Base-by-base conservation (phyloP, 495 filamentous ascomycete genomes). In the Aspergillus wentii region DNA sequence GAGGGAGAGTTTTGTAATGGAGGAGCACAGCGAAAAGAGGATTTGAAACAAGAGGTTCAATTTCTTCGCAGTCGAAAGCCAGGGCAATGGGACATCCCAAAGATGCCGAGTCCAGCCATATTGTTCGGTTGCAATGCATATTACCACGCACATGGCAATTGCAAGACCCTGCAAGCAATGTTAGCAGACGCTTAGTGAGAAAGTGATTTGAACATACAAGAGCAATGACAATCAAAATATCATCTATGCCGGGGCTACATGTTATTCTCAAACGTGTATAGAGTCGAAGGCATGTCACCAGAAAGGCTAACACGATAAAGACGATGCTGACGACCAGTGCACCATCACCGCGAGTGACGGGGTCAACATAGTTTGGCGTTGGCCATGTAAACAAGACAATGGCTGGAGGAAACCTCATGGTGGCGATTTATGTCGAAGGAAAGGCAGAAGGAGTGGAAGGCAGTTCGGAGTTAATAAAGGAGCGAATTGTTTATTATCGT, bases 81-180 rank as follows among this genome's bases (percentile, higher is more conserved):
- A 54, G 2, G 50, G 20, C 8, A 46, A 8, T 15, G 64, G 63
- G 3, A 78, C 52, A 41, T 79, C 74, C 67, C 71, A 78, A 22
- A 71, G 46, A 52, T 82, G 79, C 17, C 76, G 62, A 37, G 74
- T 66, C 74, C 73, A 77, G 17, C 71, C 71, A 40, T 68, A 74
- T 1, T 54, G 21, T 26, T 69, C 62, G 0, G 60, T 61, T 17
- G 67, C 57, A 7, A 75, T 17, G 0, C 63, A 68, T 4, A 64
- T 58, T 8, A 69, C 45, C 8, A 63, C 55, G 5, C 59, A 66
- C 56, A 73, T 75, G 15, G 59, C 68, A 20, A 72, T 62, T 14
- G 41, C 33, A 29, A 51, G 63, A 7, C 9, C 32, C 52, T 56
- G 25, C n/a, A n/a, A n/a, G 13, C 2, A 11, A 17, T 17, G 31